Evolutionary conservation across 2,329 filamentous ascomycete species (phyloP).

Genomic region (Cordyceps sp.): DNA sequence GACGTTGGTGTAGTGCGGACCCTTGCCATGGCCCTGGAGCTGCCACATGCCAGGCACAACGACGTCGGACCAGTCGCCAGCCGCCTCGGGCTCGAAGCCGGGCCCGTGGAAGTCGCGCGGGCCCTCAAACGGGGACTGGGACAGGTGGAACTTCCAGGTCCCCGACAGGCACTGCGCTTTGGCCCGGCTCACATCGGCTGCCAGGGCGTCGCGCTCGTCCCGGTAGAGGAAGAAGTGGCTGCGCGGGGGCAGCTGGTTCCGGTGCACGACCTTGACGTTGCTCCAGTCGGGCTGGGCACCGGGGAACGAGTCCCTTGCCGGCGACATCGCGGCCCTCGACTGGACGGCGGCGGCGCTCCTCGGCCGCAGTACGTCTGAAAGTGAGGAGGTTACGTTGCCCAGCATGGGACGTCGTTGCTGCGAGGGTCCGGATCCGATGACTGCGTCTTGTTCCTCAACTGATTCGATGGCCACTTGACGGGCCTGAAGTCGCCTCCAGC

Average conservation of each 20-base stretch:
- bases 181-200: conserved; percentile 19
- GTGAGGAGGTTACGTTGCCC: too few relatives aligned
- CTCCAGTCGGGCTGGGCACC: conserved; percentile 35
- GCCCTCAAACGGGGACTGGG: conserved; percentile 26
- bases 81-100: conserved; percentile 19
- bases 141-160: conserved; percentile 34
- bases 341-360: too few relatives aligned
- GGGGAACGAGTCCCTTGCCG: neutral
- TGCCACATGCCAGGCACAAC: conserved; percentile 57
- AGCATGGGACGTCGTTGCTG: too few relatives aligned
- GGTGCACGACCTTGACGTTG: conserved; percentile 42
- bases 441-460: too few relatives aligned
- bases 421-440: too few relatives aligned
- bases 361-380: too few relatives aligned
- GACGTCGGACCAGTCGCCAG: conserved; percentile 22
- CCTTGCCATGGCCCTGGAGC: conserved; percentile 44
- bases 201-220: conserved; percentile 29
- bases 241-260: conserved; percentile 39
- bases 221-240: conserved; percentile 38
- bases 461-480: too few relatives aligned
- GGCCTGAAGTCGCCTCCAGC: too few relatives aligned
- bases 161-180: conserved; percentile 30
- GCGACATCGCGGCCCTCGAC: too few relatives aligned
- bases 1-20: conserved; percentile 55
- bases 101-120: conserved; percentile 21